A percentile compares a stretch with the other conserved stretches of the same genome.
Conservation (phyloP, 441 rosid genomes). For the Gossypium lobatum region DNA sequence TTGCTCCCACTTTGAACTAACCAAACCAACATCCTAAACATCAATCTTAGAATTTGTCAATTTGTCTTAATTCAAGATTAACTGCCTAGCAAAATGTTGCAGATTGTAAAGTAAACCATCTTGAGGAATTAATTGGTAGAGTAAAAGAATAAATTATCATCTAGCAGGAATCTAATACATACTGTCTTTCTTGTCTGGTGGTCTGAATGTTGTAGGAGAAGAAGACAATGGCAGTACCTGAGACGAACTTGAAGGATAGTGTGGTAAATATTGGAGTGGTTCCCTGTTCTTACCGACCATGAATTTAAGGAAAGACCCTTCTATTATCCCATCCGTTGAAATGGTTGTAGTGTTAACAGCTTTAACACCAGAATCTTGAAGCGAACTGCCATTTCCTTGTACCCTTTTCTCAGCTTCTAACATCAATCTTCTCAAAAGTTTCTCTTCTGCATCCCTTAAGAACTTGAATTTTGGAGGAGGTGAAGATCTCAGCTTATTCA, state of each 20-base stretch:
- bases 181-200: conserved; percentile 28
- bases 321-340: conserved; percentile 12
- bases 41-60: conserved; percentile 20
- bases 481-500: conserved; percentile 46
- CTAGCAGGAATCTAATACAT: conserved; percentile 19
- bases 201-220: conserved; percentile 50
- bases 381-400: conserved; percentile 11
- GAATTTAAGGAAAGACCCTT: conserved; percentile 61
- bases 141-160: conserved; percentile 16
- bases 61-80: conserved; percentile 17
- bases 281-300: conserved; percentile 38
- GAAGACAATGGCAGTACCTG: conserved; percentile 68
- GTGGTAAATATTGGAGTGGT: conserved; percentile 34
- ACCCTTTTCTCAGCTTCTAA: conserved; percentile 49
- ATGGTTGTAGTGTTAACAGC: conserved; percentile 14
- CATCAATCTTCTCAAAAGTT: conserved; percentile 45
- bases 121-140: neutral
- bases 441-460: conserved; percentile 90
- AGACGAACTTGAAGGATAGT: conserved; percentile 39
- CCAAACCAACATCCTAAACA: conserved; percentile 5
- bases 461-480: conserved; percentile 95
- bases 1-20: neutral
- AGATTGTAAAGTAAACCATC: no score
- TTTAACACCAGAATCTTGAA: conserved; percentile 15
- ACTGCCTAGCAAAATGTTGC: no score